phyloP scores from a whole-genome alignment of 331 rosid species.

The Malus hybrid region DNA sequence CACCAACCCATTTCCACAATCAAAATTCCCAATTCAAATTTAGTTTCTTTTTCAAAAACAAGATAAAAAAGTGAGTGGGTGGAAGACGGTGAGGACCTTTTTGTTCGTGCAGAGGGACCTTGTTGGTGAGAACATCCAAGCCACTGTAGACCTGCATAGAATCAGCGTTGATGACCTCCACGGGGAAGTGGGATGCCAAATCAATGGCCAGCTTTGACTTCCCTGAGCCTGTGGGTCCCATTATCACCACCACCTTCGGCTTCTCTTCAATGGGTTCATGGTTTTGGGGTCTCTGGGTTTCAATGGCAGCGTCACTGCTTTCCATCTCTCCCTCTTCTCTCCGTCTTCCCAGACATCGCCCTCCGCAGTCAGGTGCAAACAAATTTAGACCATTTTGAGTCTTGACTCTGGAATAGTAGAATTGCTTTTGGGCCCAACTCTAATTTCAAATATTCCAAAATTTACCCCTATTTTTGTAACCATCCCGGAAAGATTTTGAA shows the following conservation, averaged over 20 bases:
- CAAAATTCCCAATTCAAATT: background rate
- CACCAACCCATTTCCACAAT: constrained; percentile 3
- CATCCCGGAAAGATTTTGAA: too few species aligned
- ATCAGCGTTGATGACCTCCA: constrained; percentile 87
- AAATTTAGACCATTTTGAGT: background rate
- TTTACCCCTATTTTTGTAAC: too few species aligned
- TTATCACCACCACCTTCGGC: constrained; percentile 56
- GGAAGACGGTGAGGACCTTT: constrained; percentile 35
- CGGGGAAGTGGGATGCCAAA: constrained; percentile 57
- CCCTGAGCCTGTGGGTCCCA: constrained; percentile 93
- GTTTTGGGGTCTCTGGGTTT: constrained; percentile 17
- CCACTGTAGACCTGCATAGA: constrained; percentile 92
- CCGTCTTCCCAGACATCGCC: background rate
- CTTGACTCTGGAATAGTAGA: too few species aligned
- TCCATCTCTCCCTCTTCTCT: constrained; percentile 5
- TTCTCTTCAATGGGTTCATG: constrained; percentile 22
- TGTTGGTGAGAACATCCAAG: constrained; percentile 84
- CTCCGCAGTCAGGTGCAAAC: background rate
- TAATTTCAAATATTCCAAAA: too few species aligned
- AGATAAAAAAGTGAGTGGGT: background rate
- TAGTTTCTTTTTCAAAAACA: background rate
- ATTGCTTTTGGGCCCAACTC: background rate
- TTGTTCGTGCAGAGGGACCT: constrained; percentile 56
- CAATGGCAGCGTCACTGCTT: background rate
- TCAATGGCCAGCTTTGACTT: constrained; percentile 82